Evolutionary conservation across 2,329 filamentous ascomycete genomes (phyloP).

Genomic region (Mycocentrospora acerina): DNA sequence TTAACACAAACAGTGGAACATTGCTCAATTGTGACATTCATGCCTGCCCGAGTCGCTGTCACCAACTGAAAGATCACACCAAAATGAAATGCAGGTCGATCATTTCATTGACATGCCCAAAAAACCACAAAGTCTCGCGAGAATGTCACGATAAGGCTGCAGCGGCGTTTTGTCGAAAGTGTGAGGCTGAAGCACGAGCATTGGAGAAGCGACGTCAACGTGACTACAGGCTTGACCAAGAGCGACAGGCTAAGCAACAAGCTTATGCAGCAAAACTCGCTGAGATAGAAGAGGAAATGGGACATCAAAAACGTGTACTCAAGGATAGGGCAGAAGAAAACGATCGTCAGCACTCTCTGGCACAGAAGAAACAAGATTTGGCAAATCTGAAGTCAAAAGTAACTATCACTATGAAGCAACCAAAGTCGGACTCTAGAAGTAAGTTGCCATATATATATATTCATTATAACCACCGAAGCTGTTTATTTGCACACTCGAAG

Average conservation of each 20-base stretch:
- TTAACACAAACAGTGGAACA: conserved; percentile 45
- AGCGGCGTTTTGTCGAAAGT: conserved; percentile 50
- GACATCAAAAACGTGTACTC: conserved; percentile 47
- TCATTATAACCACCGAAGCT: no score
- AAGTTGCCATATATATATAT: neutral
- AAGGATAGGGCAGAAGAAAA: conserved; percentile 50
- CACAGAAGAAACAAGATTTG: conserved; percentile 53
- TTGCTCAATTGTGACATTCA: conserved; percentile 61
- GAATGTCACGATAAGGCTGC: conserved; percentile 48
- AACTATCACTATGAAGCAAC: conserved; percentile 1
- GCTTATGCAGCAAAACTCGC: conserved; percentile 51
- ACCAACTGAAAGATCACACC: conserved; percentile 62
- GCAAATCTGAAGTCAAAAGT: conserved; percentile 36
- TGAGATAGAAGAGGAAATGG: conserved; percentile 57
- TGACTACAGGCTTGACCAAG: conserved; percentile 55
- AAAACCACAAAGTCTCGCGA: conserved; percentile 53
- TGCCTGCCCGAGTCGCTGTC: conserved; percentile 61
- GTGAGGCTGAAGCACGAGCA: conserved; percentile 53
- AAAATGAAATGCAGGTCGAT: conserved; percentile 51
- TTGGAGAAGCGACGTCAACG: conserved; percentile 47
- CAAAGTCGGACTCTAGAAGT: neutral
- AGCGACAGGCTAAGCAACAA: conserved; percentile 48
- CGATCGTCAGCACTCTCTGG: conserved; percentile 47
- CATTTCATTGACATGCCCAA: conserved; percentile 52
- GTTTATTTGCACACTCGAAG: no score